Evolutionary conservation across 148 eudicot species (phyloP).

Genomic region (Chenopodium berlandieri): DNA sequence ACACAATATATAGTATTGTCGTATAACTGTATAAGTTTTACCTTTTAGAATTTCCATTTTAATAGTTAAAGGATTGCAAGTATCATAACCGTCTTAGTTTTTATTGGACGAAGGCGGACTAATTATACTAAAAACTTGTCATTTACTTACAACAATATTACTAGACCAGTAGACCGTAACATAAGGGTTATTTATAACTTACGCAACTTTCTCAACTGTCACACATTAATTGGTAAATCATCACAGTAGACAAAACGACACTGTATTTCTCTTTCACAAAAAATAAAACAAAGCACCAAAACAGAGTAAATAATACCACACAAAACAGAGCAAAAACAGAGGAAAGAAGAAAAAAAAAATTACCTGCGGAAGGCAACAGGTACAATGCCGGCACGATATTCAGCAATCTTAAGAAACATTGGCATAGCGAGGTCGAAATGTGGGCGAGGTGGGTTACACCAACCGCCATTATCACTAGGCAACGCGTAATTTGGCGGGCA

Average conservation of each 20-base stretch:
- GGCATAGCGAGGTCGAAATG: slow-evolving; percentile 97
- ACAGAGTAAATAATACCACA: neutral
- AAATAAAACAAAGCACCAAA: neutral
- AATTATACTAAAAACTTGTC: no score
- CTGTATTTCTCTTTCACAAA: neutral
- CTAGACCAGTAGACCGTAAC: no score
- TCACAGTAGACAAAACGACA: neutral
- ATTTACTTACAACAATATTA: no score
- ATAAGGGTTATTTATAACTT: neutral
- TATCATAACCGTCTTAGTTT: no score
- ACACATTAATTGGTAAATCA: neutral
- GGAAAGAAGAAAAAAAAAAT: neutral
- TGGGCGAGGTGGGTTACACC: slow-evolving; percentile 91
- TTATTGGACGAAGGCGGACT: no score
- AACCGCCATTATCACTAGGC: slow-evolving; percentile 81
- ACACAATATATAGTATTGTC: no score
- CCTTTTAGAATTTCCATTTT: no score
- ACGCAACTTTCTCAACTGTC: neutral
- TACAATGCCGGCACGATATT: slow-evolving; percentile 89
- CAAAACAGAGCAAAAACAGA: slow-evolving; percentile 12
- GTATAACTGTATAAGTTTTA: no score
- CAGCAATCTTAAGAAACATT: slow-evolving; percentile 82
- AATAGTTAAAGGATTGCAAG: no score
- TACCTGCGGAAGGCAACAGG: slow-evolving; percentile 83
- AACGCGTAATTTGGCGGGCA: slow-evolving; percentile 81